Percentiles rank a stretch among this genome's conserved stretches.
phyloP scores from a whole-genome alignment of 208 protist genomes.

The Histomonas meleagridis region DNA sequence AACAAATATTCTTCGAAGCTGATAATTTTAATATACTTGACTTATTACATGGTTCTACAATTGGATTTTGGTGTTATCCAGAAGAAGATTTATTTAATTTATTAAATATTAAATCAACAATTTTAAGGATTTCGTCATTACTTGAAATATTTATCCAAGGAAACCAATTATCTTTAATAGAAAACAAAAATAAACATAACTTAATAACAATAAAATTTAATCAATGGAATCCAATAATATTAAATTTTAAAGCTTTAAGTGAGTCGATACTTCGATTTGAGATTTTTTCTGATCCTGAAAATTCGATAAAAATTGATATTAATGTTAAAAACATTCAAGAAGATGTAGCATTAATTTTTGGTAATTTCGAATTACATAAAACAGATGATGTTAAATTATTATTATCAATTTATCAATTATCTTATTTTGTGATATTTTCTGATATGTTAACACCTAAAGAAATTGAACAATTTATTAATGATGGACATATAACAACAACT shows the following conservation, averaged over 20 bases:
- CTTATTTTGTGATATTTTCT: neutral
- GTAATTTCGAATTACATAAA: neutral
- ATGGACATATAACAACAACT: too few species aligned
- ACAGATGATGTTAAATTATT: neutral
- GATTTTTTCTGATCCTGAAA: too few species aligned
- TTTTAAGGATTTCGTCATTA: neutral
- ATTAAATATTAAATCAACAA: neutral
- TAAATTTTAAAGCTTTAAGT: neutral
- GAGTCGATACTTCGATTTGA: neutral
- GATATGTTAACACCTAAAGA: neutral
- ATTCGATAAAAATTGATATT: neutral
- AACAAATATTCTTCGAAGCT: neutral
- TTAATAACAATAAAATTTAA: neutral
- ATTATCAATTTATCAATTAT: neutral
- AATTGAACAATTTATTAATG: neutral
- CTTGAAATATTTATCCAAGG: neutral
- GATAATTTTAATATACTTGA: neutral
- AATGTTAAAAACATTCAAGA: neutral
- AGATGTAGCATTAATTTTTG: neutral
- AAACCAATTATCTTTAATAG: neutral
- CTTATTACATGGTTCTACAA: neutral
- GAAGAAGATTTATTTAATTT: neutral
- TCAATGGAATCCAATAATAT: neutral
- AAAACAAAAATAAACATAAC: neutral
- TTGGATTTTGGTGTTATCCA: neutral